Percentiles rank a stretch among this genome's conserved stretches.
phyloP scores from a whole-genome alignment of 2,329 filamentous ascomycete species.

The Epichloe sp. region DNA sequence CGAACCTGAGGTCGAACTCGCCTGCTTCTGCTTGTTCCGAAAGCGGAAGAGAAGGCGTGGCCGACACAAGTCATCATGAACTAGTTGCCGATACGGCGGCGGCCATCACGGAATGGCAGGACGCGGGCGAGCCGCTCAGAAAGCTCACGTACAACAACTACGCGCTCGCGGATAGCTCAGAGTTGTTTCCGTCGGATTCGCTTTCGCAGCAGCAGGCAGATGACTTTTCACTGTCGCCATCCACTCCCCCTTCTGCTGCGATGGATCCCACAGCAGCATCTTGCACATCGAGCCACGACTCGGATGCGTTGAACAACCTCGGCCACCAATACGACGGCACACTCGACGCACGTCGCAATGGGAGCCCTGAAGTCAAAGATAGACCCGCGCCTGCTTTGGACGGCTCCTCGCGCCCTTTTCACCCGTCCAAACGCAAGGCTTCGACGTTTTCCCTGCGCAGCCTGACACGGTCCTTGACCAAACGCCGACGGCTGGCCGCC shows the following conservation, averaged over 20 bases:
- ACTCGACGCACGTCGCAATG: conserved; percentile 8
- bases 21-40: conserved; percentile 9
- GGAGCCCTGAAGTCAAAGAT: conserved; percentile 8
- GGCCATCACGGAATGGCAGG: conserved; percentile 15
- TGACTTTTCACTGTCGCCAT: conserved; percentile 1
- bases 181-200: conserved; percentile 13
- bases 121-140: conserved; percentile 8
- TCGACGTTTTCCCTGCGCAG: conserved; percentile 19
- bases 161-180: conserved; percentile 15
- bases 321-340: conserved; percentile 14
- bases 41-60: conserved; percentile 1
- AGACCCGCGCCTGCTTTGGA: conserved; percentile 3
- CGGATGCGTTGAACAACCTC: conserved; percentile 4
- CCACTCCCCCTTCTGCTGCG: neutral
- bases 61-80: conserved; percentile 9
- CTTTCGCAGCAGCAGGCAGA: conserved; percentile 9
- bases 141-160: conserved; percentile 13
- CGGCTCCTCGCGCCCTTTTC: neutral
- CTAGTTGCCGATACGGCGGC: conserved; percentile 14
- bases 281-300: neutral
- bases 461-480: conserved; percentile 13
- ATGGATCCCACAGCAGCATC: neutral
- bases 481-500: conserved; percentile 13
- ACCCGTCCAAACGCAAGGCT: conserved; percentile 17
- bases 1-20: conserved; percentile 17